Percentiles rank a stretch among this genome's conserved stretches.
phyloP scores from a whole-genome alignment of 208 protist species.

The Naegleria fowleri region DNA sequence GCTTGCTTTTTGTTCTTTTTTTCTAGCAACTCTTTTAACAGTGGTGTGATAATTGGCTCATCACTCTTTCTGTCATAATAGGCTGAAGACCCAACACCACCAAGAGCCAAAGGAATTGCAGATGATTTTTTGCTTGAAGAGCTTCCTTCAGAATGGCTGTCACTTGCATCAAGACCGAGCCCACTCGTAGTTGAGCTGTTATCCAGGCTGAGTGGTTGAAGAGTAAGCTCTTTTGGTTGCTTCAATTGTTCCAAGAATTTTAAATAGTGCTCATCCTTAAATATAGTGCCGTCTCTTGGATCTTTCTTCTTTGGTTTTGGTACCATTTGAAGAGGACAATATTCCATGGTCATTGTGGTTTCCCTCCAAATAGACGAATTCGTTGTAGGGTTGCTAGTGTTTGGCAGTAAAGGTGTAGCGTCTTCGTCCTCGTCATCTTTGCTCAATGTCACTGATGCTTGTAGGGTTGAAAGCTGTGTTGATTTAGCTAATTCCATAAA shows the following conservation, averaged over 20 bases:
- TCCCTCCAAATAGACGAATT: background rate
- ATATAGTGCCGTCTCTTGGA: slow-evolving; percentile 12
- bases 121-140: background rate
- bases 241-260: background rate
- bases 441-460: background rate
- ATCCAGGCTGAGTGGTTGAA: background rate
- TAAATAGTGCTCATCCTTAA: background rate
- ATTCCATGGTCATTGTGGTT: background rate
- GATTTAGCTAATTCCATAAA: background rate
- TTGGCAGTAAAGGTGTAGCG: background rate
- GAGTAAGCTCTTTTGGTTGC: slow-evolving; percentile 6
- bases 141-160: background rate
- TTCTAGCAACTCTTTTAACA: background rate
- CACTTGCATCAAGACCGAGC: background rate
- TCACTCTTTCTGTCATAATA: background rate
- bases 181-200: background rate
- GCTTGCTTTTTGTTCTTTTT: background rate
- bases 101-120: background rate
- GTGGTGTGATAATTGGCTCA: background rate
- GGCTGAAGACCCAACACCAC: background rate
- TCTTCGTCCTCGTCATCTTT: background rate
- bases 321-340: background rate
- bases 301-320: background rate
- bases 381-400: background rate
- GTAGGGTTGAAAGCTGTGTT: background rate